Conservation (phyloP, 441 rosid species). For the Corymbia citriodora region DNA sequence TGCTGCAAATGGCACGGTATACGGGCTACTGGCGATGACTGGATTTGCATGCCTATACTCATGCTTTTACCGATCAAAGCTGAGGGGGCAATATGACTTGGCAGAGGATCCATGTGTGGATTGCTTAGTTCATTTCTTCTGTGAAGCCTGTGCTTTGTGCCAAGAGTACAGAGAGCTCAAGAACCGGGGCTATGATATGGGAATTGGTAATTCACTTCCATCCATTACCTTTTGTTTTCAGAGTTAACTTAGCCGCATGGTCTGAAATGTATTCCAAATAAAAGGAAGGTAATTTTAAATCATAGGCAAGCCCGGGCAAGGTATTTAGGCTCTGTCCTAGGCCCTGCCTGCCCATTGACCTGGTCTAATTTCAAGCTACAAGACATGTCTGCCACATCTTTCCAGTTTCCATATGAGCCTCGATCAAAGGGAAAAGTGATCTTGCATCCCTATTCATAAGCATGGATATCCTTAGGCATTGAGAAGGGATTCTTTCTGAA, state of each 20-base stretch:
- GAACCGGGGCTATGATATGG: constrained; percentile 42
- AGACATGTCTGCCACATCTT: not conserved
- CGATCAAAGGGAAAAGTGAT: not conserved
- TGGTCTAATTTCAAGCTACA: not conserved
- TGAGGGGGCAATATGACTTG: constrained; percentile 41
- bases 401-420: not conserved
- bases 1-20: constrained; percentile 18
- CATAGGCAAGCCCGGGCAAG: not conserved
- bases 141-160: constrained; percentile 42
- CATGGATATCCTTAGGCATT: not conserved
- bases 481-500: not conserved
- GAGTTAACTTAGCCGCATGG: not conserved
- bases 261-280: not conserved
- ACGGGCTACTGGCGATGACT: constrained; percentile 12
- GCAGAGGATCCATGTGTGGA: constrained; percentile 46
- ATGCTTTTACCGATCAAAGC: constrained; percentile 34
- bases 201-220: constrained; percentile 23
- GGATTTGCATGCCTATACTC: constrained; percentile 34
- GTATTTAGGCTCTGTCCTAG: not conserved
- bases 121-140: constrained; percentile 46
- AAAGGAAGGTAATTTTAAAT: not conserved
- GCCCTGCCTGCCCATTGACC: not conserved
- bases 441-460: not conserved
- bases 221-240: not conserved
- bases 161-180: constrained; percentile 60